Base-by-base conservation (phyloP, 495 filamentous ascomycete genomes). In the Penicillium subrubescens region DNA sequence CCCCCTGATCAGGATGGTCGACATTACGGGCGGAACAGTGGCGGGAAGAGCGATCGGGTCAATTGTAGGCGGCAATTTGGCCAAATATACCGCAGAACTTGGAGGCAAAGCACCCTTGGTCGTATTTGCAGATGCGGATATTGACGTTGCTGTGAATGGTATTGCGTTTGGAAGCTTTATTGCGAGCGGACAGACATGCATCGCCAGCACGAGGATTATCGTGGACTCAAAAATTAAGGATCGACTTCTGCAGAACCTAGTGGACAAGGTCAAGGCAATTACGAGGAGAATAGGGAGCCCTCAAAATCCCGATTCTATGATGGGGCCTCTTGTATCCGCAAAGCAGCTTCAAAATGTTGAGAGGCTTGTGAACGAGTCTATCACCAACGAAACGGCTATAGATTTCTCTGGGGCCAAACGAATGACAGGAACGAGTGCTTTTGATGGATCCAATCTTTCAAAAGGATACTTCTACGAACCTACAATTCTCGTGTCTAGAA, bases 161-260 rank as follows among this genome's bases (percentile, higher is more conserved):
- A 83, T 87, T 19, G 77, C 82, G 7, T 87, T 87, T 57, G 85
- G 82, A n/a, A 81, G 83, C 21, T 87, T 83, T 53, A 80, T 87
- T 19, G 84, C 84, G 0, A 86, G 83, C 63, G 87, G 87, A 1
- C 86, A 89, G 74, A 88, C 85, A 0, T 88, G 87, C 62, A 82
- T 88, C 15, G 85, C 86, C 2, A 85, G 84, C 17, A 88, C 84
- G 48, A 77, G 87, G 35, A 79, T 89, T 43, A 74, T 88, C 35
- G 84, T 87, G 35, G 78, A 88, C 43, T 70, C 76, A 35, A 77
- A 71, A 0, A 75, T 87, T 12, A 74, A 82, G 51, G 67, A 77
- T 3, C 61, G 68, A 29, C 71, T 65, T 15, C 27, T 74, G 44
- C 54, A 82, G 21, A 76, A 69, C 55, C 62, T 71, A n/a, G 80